Evolutionary conservation across 192 early-diverging fungal species (phyloP).

Genomic region (Pecoramyces ruminantium): DNA sequence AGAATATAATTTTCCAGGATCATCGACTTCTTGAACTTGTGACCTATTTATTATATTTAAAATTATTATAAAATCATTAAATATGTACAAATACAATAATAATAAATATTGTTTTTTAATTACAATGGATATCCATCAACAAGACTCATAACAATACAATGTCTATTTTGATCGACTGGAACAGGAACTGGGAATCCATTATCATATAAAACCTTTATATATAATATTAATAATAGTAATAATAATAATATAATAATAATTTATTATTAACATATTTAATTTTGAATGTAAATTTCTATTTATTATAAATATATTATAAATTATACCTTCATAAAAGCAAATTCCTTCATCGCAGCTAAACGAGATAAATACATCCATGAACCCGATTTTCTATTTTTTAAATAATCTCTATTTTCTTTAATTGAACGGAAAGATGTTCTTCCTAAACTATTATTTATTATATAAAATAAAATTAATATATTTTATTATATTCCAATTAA

Average conservation of each 20-base stretch:
- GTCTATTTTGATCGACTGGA: constrained; percentile 83
- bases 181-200: constrained; percentile 91
- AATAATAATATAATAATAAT: no score
- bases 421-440: constrained; percentile 91
- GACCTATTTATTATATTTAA: no score
- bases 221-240: neutral
- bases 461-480: no score
- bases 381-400: constrained; percentile 79
- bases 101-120: neutral
- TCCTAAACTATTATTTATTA: constrained; percentile 65
- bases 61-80: no score
- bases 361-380: constrained; percentile 99
- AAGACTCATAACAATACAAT: constrained; percentile 92
- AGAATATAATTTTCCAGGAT: constrained; percentile 87
- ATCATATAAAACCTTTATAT: constrained; percentile 40
- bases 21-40: constrained; percentile 65
- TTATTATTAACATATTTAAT: no score
- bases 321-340: constrained; percentile 89
- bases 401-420: constrained; percentile 94
- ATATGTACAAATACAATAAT: no score
- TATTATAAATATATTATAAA: neutral
- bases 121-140: constrained; percentile 84
- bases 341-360: constrained; percentile 95
- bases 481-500: no score
- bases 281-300: no score